Percentiles rank a stretch among this genome's conserved stretches.
Conservation (phyloP, 2,329 filamentous ascomycete species). For the Pseudocercospora vitis region DNA sequence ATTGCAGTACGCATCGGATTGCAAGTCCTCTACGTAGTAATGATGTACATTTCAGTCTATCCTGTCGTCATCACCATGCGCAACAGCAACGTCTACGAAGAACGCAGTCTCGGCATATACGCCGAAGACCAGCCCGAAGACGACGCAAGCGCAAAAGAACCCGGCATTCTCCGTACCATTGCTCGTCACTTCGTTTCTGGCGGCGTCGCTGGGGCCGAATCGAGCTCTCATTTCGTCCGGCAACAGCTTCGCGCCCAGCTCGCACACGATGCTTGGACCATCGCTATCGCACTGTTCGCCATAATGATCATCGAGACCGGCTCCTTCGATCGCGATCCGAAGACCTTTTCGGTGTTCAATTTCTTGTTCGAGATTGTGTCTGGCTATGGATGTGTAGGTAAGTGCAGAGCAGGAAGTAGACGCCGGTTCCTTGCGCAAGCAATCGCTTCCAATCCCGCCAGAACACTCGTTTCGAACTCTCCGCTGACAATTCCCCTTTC, state of each 20-base stretch:
- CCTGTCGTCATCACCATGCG: constrained; percentile 63
- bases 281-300: constrained; percentile 47
- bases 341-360: constrained; percentile 45
- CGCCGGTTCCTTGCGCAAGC: too few relatives aligned
- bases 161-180: constrained; percentile 16
- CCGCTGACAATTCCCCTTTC: too few relatives aligned
- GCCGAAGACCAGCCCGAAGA: constrained; percentile 34
- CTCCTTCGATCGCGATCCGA: constrained; percentile 40
- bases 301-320: constrained; percentile 48
- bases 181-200: constrained; percentile 20
- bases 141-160: not conserved
- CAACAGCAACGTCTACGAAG: constrained; percentile 62
- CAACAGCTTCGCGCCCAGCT: constrained; percentile 50
- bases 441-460: too few relatives aligned
- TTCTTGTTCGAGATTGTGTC: constrained; percentile 49
- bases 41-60: constrained; percentile 67
- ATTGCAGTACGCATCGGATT: constrained; percentile 54
- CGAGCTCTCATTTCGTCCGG: constrained; percentile 42
- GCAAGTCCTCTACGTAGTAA: constrained; percentile 60
- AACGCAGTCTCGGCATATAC: constrained; percentile 62
- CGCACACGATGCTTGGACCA: constrained; percentile 49
- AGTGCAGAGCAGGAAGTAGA: too few relatives aligned
- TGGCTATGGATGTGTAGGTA: constrained; percentile 46
- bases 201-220: constrained; percentile 22
- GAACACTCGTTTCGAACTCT: too few relatives aligned